Percentiles rank a stretch among this genome's conserved stretches.
Conservation (phyloP, 139 green algal genomes). For the Chlamydomonas incerta region DNA sequence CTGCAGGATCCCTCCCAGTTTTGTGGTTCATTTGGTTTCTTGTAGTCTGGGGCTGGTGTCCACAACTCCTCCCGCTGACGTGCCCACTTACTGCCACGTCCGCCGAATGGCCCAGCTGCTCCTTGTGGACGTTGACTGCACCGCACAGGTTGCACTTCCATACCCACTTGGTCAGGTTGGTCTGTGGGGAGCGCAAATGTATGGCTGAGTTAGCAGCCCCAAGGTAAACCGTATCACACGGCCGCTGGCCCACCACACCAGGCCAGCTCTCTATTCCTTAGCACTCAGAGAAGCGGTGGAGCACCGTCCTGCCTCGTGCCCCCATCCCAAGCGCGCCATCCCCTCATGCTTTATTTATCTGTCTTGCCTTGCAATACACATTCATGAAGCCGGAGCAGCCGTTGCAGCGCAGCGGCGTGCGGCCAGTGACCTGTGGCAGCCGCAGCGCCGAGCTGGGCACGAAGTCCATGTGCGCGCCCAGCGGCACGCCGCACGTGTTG, state of each 20-base stretch:
- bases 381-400: conserved; percentile 34
- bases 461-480: conserved; percentile 34
- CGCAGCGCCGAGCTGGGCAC: background rate
- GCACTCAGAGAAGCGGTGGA: too few relatives aligned
- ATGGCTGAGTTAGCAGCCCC: too few relatives aligned
- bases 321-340: background rate
- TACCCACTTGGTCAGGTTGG: conserved; percentile 32
- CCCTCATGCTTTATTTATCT: too few relatives aligned
- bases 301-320: too few relatives aligned
- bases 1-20: too few relatives aligned
- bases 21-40: too few relatives aligned
- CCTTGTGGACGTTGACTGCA: conserved; percentile 22
- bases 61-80: too few relatives aligned
- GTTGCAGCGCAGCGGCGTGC: conserved; percentile 20
- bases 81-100: conserved; percentile 14
- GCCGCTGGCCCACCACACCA: background rate
- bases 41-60: too few relatives aligned
- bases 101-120: conserved; percentile 7
- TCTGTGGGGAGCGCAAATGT: background rate
- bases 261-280: background rate
- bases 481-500: conserved; percentile 27
- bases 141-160: conserved; percentile 40
- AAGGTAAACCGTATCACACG: too few relatives aligned
- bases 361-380: conserved; percentile 38
- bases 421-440: background rate